phyloP scores from a whole-genome alignment of 1,284 basidiomycete species.

The Marasmius sp. region DNA sequence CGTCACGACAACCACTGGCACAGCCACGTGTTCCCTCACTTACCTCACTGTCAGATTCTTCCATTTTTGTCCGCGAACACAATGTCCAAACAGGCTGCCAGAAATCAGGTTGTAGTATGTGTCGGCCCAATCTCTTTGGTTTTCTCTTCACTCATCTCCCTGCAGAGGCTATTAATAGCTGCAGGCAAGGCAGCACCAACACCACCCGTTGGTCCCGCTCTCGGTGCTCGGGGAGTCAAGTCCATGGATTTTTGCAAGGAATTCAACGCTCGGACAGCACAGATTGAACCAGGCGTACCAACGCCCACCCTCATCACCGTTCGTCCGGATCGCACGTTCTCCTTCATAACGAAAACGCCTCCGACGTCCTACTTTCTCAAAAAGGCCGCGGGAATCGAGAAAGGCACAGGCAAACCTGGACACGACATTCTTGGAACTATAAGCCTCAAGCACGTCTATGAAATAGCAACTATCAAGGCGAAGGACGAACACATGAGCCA shows the following conservation, averaged over 20 bases:
- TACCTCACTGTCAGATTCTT: constrained; percentile 10
- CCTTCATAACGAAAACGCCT: constrained; percentile 90
- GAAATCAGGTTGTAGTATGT: constrained; percentile 66
- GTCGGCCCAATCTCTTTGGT: constrained; percentile 12
- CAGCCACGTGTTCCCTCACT: constrained; percentile 17
- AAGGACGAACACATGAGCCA: constrained; percentile 87
- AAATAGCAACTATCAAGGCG: constrained; percentile 97
- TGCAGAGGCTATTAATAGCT: constrained; percentile 82
- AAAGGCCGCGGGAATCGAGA: constrained; percentile 88
- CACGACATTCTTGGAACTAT: constrained; percentile 80
- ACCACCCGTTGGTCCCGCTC: constrained; percentile 94
- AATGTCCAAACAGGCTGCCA: constrained; percentile 62
- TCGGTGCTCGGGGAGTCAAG: constrained; percentile 97
- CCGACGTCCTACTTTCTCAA: constrained; percentile 92
- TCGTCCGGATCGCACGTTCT: constrained; percentile 93
- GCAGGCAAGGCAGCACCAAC: constrained; percentile 96
- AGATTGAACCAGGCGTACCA: constrained; percentile 86
- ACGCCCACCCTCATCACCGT: constrained; percentile 91
- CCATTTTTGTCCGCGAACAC: background rate
- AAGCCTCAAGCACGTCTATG: constrained; percentile 96
- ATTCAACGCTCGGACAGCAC: constrained; percentile 89
- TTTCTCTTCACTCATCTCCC: constrained; percentile 10
- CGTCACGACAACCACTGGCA: background rate
- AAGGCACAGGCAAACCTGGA: constrained; percentile 82
- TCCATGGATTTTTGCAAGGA: constrained; percentile 99